These are phyloP conservation scores for Clavariopsis aquatica DNA, from an alignment of 495 filamentous ascomycete genomes.

Conservation along the genomic window DNA sequence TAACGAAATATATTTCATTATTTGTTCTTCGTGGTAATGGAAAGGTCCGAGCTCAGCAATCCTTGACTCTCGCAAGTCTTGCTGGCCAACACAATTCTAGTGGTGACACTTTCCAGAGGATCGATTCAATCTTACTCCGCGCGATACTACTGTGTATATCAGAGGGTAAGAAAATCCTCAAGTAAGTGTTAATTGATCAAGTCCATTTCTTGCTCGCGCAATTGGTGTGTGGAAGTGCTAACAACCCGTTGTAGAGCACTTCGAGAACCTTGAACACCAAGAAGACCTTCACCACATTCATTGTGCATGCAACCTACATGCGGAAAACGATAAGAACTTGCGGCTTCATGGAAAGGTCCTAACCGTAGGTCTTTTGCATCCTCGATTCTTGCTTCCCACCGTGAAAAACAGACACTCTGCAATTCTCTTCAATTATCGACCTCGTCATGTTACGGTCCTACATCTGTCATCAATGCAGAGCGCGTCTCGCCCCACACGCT, in stretches of 20 bases:
- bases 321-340: not conserved
- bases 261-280: too few relatives aligned
- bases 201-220: too few relatives aligned
- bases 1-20: too few relatives aligned
- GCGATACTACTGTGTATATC: not conserved
- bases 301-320: not conserved
- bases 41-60: too few relatives aligned
- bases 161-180: not conserved
- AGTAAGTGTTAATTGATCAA: not conserved
- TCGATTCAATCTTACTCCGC: not conserved
- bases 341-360: not conserved
- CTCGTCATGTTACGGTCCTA: conserved; percentile 30
- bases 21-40: too few relatives aligned
- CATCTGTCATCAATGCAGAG: conserved; percentile 36
- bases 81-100: too few relatives aligned
- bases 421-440: not conserved
- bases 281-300: not conserved
- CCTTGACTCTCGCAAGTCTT: too few relatives aligned
- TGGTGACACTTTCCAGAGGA: not conserved
- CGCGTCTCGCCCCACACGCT: conserved; percentile 20
- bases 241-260: too few relatives aligned
- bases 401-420: too few relatives aligned
- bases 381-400: too few relatives aligned
- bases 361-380: not conserved
- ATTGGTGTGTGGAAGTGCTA: too few relatives aligned